phyloP scores from a whole-genome alignment of 2,329 filamentous ascomycete species.

The Oidium heveae region DNA sequence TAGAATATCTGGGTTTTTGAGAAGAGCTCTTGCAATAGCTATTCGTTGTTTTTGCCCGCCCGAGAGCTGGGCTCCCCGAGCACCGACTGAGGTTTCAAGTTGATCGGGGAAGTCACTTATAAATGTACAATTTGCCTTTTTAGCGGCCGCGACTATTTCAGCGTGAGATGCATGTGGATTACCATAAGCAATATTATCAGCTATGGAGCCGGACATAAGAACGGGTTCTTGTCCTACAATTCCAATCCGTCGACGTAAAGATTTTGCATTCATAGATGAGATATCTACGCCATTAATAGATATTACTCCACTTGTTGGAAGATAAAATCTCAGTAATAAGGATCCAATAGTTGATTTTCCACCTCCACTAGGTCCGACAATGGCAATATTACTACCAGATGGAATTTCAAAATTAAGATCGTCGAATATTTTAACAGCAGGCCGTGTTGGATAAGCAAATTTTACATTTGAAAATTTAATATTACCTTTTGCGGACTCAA shows the following conservation, averaged over 20 bases:
- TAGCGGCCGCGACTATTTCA: constrained; percentile 67
- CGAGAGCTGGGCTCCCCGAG: constrained; percentile 76
- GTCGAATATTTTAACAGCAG: constrained; percentile 77
- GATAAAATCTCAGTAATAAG: constrained; percentile 79
- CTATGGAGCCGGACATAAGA: constrained; percentile 62
- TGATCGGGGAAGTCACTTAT: constrained; percentile 93
- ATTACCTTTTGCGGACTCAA: constrained; percentile 61
- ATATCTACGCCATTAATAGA: constrained; percentile 70
- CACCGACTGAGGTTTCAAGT: constrained; percentile 78
- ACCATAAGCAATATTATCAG: constrained; percentile 81
- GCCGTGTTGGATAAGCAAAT: constrained; percentile 84
- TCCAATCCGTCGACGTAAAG: constrained; percentile 72
- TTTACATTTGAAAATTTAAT: constrained; percentile 70
- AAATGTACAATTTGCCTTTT: constrained; percentile 86
- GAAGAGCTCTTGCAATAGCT: constrained; percentile 77
- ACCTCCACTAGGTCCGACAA: constrained; percentile 86
- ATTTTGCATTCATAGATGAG: constrained; percentile 72
- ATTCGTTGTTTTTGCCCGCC: constrained; percentile 96
- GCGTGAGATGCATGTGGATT: constrained; percentile 50
- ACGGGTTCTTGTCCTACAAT: constrained; percentile 93
- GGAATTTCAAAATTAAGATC: constrained; percentile 76
- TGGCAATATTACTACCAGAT: constrained; percentile 80
- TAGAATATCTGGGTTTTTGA: constrained; percentile 90
- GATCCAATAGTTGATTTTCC: constrained; percentile 91
- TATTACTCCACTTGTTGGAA: constrained; percentile 51